Percentiles rank a stretch among this genome's conserved stretches.
phyloP scores from a whole-genome alignment of 2,329 filamentous ascomycete genomes.

The Pestalotiopsis sp. region DNA sequence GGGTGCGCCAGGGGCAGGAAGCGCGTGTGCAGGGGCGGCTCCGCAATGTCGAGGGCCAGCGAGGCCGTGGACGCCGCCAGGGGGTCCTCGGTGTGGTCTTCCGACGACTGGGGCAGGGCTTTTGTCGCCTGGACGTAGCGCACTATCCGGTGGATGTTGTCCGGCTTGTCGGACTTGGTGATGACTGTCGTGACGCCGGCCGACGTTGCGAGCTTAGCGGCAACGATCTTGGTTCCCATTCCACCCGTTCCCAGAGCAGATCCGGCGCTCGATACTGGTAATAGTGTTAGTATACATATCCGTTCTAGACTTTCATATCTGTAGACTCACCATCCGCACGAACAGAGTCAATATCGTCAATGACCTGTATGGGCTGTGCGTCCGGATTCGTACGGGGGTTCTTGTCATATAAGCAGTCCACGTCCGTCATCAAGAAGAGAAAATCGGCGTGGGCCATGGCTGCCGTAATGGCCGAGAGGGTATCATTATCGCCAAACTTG shows the following conservation, averaged over 20 bases:
- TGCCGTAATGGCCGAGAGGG: constrained; percentile 91
- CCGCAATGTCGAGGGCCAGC: constrained; percentile 37
- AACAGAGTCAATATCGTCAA: constrained; percentile 82
- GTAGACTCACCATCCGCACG: constrained; percentile 70
- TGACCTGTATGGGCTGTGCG: constrained; percentile 86
- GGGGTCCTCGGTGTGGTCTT: constrained; percentile 34
- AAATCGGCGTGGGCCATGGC: constrained; percentile 98
- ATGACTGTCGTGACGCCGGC: constrained; percentile 96
- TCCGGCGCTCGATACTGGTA: constrained; percentile 79
- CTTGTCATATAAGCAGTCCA: constrained; percentile 95
- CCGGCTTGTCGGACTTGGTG: constrained; percentile 88
- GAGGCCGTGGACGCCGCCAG: constrained; percentile 46
- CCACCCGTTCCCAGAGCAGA: constrained; percentile 90
- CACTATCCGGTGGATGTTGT: constrained; percentile 88
- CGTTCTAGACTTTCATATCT: not conserved
- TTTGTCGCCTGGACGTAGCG: constrained; percentile 72
- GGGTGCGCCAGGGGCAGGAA: constrained; percentile 85
- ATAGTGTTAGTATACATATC: not conserved
- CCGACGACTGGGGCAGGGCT: constrained; percentile 26
- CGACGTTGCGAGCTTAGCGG: constrained; percentile 87
- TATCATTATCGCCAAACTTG: constrained; percentile 99
- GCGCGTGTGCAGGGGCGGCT: constrained; percentile 80
- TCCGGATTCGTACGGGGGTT: constrained; percentile 87
- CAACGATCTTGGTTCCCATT: constrained; percentile 97
- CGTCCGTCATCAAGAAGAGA: constrained; percentile 97